Conservation (phyloP, 208 protist species). For the Trichomonas vaginalis region DNA sequence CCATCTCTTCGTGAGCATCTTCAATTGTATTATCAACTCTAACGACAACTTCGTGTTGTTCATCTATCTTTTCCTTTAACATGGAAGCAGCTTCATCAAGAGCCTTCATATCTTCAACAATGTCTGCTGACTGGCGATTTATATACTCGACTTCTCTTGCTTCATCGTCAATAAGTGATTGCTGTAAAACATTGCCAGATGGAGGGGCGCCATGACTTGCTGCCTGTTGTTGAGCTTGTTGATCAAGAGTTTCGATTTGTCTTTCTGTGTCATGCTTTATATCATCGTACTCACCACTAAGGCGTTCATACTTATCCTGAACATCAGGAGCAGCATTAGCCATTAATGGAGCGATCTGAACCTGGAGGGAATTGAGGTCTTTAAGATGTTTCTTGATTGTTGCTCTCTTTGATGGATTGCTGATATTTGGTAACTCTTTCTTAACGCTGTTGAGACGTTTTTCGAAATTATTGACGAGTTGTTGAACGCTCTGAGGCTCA, state of each 20-base stretch:
- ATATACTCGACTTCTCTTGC: not conserved
- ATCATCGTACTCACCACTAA: not conserved
- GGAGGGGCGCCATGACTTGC: no score
- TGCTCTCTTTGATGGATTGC: not conserved
- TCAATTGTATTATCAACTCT: not conserved
- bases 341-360: not conserved
- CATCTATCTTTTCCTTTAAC: not conserved
- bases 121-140: not conserved
- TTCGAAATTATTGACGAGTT: not conserved
- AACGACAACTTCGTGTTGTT: not conserved
- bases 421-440: not conserved
- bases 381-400: not conserved
- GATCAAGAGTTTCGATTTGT: not conserved
- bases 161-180: not conserved
- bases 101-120: conserved; percentile 10
- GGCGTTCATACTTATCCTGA: not conserved
- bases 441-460: not conserved
- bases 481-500: not conserved
- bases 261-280: not conserved
- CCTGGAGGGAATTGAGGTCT: not conserved
- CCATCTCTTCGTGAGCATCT: not conserved
- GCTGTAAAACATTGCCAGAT: not conserved
- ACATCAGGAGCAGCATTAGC: not conserved
- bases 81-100: not conserved
- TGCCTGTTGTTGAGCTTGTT: not conserved